Percentiles rank a stretch among this genome's conserved stretches.
These are phyloP conservation scores for Larix sibirica DNA, from an alignment of 83 land plant genomes.

Conservation along the genomic window DNA sequence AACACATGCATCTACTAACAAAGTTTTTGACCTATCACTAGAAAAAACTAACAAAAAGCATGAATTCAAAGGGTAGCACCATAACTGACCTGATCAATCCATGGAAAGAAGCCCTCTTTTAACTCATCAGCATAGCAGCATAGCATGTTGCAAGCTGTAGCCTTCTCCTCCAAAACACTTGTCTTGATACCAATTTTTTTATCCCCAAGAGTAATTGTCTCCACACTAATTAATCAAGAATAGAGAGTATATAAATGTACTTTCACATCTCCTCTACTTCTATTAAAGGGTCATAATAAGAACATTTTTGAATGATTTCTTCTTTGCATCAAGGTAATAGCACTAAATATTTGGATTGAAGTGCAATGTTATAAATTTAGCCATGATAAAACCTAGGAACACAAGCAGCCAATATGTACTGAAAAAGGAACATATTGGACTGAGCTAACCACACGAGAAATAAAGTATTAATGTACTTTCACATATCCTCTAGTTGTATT, in stretches of 20 bases:
- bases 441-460: background rate
- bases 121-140: slow-evolving; percentile 99
- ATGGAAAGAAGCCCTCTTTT: slow-evolving; percentile 97
- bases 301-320: too few relatives aligned
- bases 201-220: slow-evolving; percentile 96
- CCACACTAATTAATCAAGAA: slow-evolving; percentile 61
- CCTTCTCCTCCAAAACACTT: slow-evolving; percentile 97
- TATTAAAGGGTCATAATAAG: too few relatives aligned
- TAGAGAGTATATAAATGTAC: background rate
- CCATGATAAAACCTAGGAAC: too few relatives aligned
- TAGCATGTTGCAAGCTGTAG: slow-evolving; percentile 99
- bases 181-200: slow-evolving; percentile 97
- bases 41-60: background rate
- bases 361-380: too few relatives aligned
- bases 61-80: background rate
- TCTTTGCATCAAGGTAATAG: too few relatives aligned
- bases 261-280: background rate
- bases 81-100: slow-evolving; percentile 92
- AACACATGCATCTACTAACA: background rate
- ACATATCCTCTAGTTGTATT: background rate
- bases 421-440: too few relatives aligned
- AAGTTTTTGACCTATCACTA: background rate
- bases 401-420: too few relatives aligned
- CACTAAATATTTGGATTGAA: too few relatives aligned
- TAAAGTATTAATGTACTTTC: background rate